These are phyloP conservation scores for Thalassiosira exigua DNA, from an alignment of 352 stramenopile species.

Conservation along the genomic window DNA sequence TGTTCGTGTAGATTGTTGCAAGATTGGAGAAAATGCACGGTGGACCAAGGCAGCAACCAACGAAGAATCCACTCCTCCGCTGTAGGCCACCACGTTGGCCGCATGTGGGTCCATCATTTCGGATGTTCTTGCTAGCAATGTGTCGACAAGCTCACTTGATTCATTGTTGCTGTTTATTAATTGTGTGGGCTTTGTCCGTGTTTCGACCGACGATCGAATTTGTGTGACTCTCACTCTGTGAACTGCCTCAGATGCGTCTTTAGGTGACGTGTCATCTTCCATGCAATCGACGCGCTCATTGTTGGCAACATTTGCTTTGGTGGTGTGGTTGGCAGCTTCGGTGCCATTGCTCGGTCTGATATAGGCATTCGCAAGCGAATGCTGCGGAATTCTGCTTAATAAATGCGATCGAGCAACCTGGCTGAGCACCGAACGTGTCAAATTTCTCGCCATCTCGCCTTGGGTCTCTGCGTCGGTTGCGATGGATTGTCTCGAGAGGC, in stretches of 20 bases:
- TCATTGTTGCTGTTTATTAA: slow-evolving; percentile 29
- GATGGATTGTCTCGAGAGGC: too few species aligned
- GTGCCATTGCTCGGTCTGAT: too few species aligned
- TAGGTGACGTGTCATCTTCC: too few species aligned
- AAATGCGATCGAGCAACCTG: too few species aligned
- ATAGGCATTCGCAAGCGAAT: too few species aligned
- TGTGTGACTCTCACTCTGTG: slow-evolving; percentile 10
- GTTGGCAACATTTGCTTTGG: too few species aligned
- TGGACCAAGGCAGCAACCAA: slow-evolving; percentile 92
- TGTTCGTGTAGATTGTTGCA: slow-evolving; percentile 36
- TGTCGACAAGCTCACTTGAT: slow-evolving; percentile 47
- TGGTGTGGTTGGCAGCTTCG: too few species aligned
- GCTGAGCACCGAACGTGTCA: not conserved
- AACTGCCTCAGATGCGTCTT: too few species aligned
- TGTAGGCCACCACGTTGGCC: slow-evolving; percentile 54
- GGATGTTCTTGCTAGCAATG: slow-evolving; percentile 34
- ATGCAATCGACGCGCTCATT: too few species aligned
- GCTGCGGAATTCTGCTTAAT: too few species aligned
- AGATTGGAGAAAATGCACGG: slow-evolving; percentile 86
- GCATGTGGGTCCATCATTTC: slow-evolving; percentile 52
- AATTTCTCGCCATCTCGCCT: not conserved
- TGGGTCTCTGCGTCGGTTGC: not conserved
- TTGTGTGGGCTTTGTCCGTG: too few species aligned
- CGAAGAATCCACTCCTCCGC: slow-evolving; percentile 94
- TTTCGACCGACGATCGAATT: not conserved